These are phyloP conservation scores for Begonia masoniana DNA, from an alignment of 306 rosid species.

Conservation along the genomic window DNA sequence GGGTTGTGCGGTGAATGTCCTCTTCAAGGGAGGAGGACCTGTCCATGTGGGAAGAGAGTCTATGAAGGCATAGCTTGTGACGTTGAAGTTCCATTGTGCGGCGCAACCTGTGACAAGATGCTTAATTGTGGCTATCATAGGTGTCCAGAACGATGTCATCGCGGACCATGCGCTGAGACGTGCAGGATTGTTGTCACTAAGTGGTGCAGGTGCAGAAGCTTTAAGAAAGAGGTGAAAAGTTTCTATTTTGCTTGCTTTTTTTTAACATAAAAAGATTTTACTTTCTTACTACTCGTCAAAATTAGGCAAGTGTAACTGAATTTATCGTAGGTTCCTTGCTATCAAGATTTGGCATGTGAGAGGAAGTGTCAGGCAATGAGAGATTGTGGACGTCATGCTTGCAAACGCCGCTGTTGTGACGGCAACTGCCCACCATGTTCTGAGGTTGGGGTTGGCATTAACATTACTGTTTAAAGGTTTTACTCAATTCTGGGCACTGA, in stretches of 20 bases:
- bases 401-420: slow-evolving; percentile 92
- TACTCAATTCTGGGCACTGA: slow-evolving; percentile 9
- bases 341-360: slow-evolving; percentile 84
- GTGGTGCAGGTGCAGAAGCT: slow-evolving; percentile 77
- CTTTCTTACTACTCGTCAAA: neutral
- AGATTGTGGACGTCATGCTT: slow-evolving; percentile 83
- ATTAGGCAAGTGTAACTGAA: slow-evolving; percentile 27
- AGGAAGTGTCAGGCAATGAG: slow-evolving; percentile 75
- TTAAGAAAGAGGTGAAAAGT: slow-evolving; percentile 70
- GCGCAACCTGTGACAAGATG: slow-evolving; percentile 66
- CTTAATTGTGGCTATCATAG: slow-evolving; percentile 59
- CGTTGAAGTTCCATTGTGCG: slow-evolving; percentile 55
- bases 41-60: slow-evolving; percentile 79
- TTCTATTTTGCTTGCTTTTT: neutral
- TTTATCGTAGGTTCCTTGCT: slow-evolving; percentile 84
- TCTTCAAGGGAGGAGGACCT: slow-evolving; percentile 63
- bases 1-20: slow-evolving; percentile 81
- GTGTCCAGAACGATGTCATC: slow-evolving; percentile 90
- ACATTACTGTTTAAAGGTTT: slow-evolving; percentile 8
- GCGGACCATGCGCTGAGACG: slow-evolving; percentile 58
- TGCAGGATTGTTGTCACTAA: slow-evolving; percentile 69
- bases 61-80: slow-evolving; percentile 78
- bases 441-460: slow-evolving; percentile 64
- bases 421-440: slow-evolving; percentile 91
- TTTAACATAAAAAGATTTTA: neutral